A percentile compares a stretch with the other conserved stretches of the same genome.
Conservation (phyloP, 2,329 filamentous ascomycete genomes). For the Fusarium sp. region DNA sequence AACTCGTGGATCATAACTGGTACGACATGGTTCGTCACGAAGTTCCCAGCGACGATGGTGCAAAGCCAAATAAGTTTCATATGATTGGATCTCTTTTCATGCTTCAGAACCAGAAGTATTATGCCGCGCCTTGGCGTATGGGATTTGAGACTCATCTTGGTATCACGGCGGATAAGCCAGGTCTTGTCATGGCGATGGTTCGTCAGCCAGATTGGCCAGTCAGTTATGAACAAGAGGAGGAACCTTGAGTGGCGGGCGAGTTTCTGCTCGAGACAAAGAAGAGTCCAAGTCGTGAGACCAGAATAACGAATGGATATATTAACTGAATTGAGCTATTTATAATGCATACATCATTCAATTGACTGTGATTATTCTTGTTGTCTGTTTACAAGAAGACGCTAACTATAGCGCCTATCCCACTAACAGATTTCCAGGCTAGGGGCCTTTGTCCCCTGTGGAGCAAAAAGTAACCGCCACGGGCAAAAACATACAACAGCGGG, state of each 20-base stretch:
- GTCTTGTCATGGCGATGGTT: constrained; percentile 24
- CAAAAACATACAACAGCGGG: background rate
- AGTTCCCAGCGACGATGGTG: constrained; percentile 11
- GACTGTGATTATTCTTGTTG: background rate
- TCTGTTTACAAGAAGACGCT: no score
- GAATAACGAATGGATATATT: background rate
- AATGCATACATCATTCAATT: background rate
- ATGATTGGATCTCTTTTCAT: constrained; percentile 33
- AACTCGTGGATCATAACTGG: constrained; percentile 27
- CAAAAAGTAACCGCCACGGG: background rate
- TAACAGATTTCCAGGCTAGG: background rate
- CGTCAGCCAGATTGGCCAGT: constrained; percentile 23
- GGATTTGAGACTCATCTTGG: constrained; percentile 30
- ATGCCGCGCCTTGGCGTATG: constrained; percentile 15
- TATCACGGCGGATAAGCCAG: constrained; percentile 14
- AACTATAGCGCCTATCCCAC: background rate
- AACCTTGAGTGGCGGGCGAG: background rate
- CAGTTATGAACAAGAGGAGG: constrained; percentile 9
- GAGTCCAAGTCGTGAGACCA: background rate
- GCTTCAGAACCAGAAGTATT: constrained; percentile 12
- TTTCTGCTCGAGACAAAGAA: background rate
- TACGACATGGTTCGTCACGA: constrained; percentile 31
- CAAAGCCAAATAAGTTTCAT: constrained; percentile 23
- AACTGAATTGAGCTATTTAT: background rate
- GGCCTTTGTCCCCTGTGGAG: background rate